phyloP scores from a whole-genome alignment of 768 basidiomycete genomes.

The Amanita exitialis region DNA sequence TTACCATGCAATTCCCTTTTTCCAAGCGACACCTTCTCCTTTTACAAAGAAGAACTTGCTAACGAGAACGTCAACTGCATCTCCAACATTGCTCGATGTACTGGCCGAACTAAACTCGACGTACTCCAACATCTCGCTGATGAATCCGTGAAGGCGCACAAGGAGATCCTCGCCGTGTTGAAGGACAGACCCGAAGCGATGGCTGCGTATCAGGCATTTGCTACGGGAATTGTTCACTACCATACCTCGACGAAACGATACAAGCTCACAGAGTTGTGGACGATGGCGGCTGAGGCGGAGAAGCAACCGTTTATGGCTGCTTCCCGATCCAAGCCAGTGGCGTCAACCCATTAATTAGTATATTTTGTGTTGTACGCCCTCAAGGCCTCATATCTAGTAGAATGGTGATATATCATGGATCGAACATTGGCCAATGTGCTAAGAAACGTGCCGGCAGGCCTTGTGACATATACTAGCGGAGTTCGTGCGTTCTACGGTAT shows the following conservation, averaged over 20 bases:
- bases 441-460: too few species aligned
- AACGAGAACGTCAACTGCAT: constrained; percentile 3
- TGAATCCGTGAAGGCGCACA: not conserved
- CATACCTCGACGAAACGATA: constrained; percentile 2
- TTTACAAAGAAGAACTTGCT: constrained; percentile 4
- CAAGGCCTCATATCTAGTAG: too few species aligned
- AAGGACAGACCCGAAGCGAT: not conserved
- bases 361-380: too few species aligned
- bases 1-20: too few species aligned
- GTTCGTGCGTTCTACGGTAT: too few species aligned
- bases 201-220: not conserved
- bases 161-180: not conserved
- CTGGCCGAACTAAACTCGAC: not conserved
- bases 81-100: constrained; percentile 3
- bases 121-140: not conserved
- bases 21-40: constrained; percentile 3
- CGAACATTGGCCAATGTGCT: too few species aligned
- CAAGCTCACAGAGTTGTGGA: not conserved
- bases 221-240: not conserved
- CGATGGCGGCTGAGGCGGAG: not conserved
- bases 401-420: too few species aligned
- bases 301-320: too few species aligned
- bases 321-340: too few species aligned
- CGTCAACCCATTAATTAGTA: too few species aligned
- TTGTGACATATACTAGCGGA: too few species aligned